These are phyloP conservation scores for Boeremia lycopersici DNA, from an alignment of 2,329 filamentous ascomycete genomes.

Conservation along the genomic window DNA sequence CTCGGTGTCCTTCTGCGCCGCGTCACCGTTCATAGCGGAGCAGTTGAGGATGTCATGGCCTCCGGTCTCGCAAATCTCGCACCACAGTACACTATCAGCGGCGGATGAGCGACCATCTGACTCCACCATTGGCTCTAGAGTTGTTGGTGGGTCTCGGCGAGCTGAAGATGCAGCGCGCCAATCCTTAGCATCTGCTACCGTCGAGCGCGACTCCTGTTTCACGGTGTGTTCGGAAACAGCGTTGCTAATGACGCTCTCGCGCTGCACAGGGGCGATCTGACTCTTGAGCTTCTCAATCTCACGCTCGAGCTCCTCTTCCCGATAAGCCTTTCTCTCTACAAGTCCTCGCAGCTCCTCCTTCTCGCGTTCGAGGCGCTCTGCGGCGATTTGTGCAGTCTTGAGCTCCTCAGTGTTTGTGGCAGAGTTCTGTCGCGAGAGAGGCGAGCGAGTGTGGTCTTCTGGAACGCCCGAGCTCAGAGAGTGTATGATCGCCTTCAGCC, in stretches of 20 bases:
- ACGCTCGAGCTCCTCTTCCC: constrained; percentile 85
- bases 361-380: constrained; percentile 78
- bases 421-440: constrained; percentile 37
- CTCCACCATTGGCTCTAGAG: constrained; percentile 71
- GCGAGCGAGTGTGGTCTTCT: constrained; percentile 43
- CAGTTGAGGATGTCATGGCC: constrained; percentile 95
- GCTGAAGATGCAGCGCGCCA: constrained; percentile 52
- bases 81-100: constrained; percentile 78
- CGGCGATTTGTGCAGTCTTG: constrained; percentile 62
- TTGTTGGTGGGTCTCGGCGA: constrained; percentile 48
- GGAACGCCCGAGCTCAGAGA: constrained; percentile 79
- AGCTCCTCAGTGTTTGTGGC: constrained; percentile 52
- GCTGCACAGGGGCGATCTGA: constrained; percentile 51
- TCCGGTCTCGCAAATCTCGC: constrained; percentile 90
- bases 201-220: constrained; percentile 58
- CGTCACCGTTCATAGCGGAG: constrained; percentile 78
- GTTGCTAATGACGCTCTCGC: constrained; percentile 61
- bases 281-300: constrained; percentile 69
- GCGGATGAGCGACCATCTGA: constrained; percentile 65
- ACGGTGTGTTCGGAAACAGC: constrained; percentile 56
- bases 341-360: constrained; percentile 76
- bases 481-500: constrained; percentile 97
- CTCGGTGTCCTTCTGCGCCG: constrained; percentile 27
- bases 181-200: constrained; percentile 69
- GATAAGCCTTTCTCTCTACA: constrained; percentile 71